Base-by-base conservation (phyloP, 2,329 filamentous ascomycete genomes). In the Rhinocladiella mackenziei region DNA sequence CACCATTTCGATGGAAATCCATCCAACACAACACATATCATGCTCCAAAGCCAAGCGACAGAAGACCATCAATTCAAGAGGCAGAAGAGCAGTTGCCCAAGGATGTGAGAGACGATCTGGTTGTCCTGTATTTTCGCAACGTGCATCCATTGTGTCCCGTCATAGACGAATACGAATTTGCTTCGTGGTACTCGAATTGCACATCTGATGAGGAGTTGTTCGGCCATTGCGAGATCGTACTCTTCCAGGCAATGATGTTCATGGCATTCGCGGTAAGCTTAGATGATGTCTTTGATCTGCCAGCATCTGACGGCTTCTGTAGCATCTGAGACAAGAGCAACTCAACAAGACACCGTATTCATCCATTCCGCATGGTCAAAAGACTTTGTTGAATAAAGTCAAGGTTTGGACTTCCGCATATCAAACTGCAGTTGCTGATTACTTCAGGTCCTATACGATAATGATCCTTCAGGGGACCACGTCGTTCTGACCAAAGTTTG, bases 71-170 rank as follows among this genome's bases (percentile, higher is more conserved):
- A n/a, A 53, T 26, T n/a, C 23, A 26, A 26, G 23, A 26, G n/a
- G 7, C n/a, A n/a, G 23, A n/a, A n/a, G 7, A n/a, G n/a, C 7
- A 34, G 22, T 45, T 36, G 29, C 38, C 45, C 20, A 26, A n/a
- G 23, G 23, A 17, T 30, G n/a, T 38, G 30, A 28, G 37, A 44
- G 7, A 42, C 36, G 22, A 37, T 20, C 17, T 22, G n/a, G 18
- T 37, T 11, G 5, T n/a, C 14, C 9, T 37, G n/a, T 10, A 13
- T 37, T 4, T n/a, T 18, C 5, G 34, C 34, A 11, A 37, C n/a
- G n/a, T 37, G 3, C 2, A 23, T 18, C 11, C 34, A 14, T 3
- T 13, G 4, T 22, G 34, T 25, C 34, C 5, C 34, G 11, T 37
- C 23, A 7, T 26, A 7, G 23, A 26, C 23, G 23, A 26, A 26